Evolutionary conservation across 495 filamentous ascomycete genomes (phyloP).

Genomic region (Cryomyces antarcticus): DNA sequence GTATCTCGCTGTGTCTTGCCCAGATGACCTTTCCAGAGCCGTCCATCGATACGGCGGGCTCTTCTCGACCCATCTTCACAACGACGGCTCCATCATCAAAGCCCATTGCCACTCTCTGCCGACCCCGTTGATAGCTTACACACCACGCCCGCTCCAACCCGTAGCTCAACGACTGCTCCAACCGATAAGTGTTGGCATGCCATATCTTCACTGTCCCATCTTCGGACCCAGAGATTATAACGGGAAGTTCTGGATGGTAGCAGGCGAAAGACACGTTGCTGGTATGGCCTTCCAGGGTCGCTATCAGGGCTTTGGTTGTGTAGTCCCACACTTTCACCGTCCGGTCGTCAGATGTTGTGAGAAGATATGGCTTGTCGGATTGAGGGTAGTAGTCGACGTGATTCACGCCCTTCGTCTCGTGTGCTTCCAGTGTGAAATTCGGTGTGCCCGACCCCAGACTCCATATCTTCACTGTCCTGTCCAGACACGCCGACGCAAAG

Average conservation of each 20-base stretch:
- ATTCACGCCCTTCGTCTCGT: conserved; percentile 96
- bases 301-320: conserved; percentile 91
- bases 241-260: conserved; percentile 89
- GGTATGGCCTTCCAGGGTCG: conserved; percentile 89
- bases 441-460: conserved; percentile 73
- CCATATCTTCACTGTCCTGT: conserved; percentile 97
- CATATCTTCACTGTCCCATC: conserved; percentile 97
- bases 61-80: conserved; percentile 91
- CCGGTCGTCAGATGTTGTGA: conserved; percentile 82
- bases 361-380: conserved; percentile 88
- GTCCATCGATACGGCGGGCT: conserved; percentile 96
- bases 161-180: conserved; percentile 91
- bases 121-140: conserved; percentile 81
- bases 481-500: conserved; percentile 78
- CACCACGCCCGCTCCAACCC: conserved; percentile 94
- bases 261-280: conserved; percentile 98
- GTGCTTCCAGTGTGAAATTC: conserved; percentile 90
- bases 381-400: conserved; percentile 95
- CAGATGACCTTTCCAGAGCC: conserved; percentile 85
- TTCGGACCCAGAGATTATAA: conserved; percentile 97
- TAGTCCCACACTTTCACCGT: conserved; percentile 87
- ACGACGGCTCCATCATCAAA: conserved; percentile 98
- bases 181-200: conserved; percentile 90
- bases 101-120: conserved; percentile 83
- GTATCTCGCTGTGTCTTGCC: conserved; percentile 83